Base-by-base conservation (phyloP, 345 rosid species). In the Draba incana region DNA sequence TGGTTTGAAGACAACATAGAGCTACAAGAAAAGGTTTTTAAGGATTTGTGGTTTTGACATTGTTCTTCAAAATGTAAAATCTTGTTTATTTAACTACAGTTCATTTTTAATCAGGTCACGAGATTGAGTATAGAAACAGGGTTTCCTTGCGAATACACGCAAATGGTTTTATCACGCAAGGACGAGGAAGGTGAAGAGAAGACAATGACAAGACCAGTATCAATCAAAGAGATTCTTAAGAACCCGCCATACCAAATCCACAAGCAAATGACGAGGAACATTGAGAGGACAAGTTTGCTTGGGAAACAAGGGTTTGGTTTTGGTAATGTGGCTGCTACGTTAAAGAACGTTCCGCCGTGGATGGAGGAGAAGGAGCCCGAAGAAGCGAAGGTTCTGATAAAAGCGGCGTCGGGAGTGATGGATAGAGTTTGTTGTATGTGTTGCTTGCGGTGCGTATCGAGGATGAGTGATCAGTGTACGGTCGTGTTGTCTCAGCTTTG, bases 341-440 rank as follows among this genome's bases (percentile, higher is more conserved):
- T 62, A 3, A 89, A 85, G 63, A 88, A 90, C 61, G 44, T 73
- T 5, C 82, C 81, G 5, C 86, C 97, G 5, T 96, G 89, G 72
- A 42, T 6, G 5, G 88, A 86, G 67, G 94, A 86, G 64, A 86
- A 82, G 80, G 64, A 81, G 14, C 70, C 79, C 0, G 88, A 84
- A 61, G 84, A 87, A 53, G 78, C 95, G 0, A 81, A 85, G 44
- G 37, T 84, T 64, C 68, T 88, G 54, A 65, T 83, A 12, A 86
- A 80, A 66, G 97, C 79, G 2, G 91, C 95, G 15, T 79, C 92
- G 7, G 78, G 72, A 63, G 41, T 88, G 69, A 75, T 83, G 14
- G 76, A 77, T 58, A 79, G 80, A 0, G 74, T 82, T 70, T 90
- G 98, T 51, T 90, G 96, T 78, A 80, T 85, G 89, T 93, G 97